Percentiles rank a stretch among this genome's conserved stretches.
phyloP scores from a whole-genome alignment of 1,284 basidiomycete genomes.

The Albatrellus sp. region DNA sequence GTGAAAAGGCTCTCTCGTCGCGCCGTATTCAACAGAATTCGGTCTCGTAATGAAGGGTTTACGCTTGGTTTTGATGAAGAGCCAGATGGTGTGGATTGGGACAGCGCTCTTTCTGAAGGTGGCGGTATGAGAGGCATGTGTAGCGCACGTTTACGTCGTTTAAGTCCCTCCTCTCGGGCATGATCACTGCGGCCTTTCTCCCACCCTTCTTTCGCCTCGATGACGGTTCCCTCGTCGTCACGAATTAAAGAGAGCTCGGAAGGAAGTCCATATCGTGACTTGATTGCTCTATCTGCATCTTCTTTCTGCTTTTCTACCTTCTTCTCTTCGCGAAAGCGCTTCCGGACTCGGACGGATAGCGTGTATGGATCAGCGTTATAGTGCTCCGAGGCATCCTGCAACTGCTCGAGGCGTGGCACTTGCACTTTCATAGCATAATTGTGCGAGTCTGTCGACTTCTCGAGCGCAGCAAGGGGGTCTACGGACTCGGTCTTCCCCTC shows the following conservation, averaged over 20 bases:
- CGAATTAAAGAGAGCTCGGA: slow-evolving; percentile 44
- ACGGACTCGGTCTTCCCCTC: slow-evolving; percentile 8
- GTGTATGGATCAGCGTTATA: slow-evolving; percentile 78
- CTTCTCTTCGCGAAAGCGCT: slow-evolving; percentile 79
- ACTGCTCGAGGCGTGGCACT: slow-evolving; percentile 64
- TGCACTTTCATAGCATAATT: slow-evolving; percentile 59
- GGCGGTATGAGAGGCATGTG: slow-evolving; percentile 20
- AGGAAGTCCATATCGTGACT: slow-evolving; percentile 63
- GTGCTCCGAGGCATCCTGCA: slow-evolving; percentile 63
- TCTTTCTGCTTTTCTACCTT: slow-evolving; percentile 58
- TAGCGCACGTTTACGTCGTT: slow-evolving; percentile 33
- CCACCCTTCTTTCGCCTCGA: slow-evolving; percentile 55
- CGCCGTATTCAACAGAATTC: slow-evolving; percentile 39
- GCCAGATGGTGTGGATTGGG: background rate
- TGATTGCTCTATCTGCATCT: slow-evolving; percentile 56
- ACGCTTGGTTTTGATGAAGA: background rate
- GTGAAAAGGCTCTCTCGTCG: slow-evolving; percentile 8
- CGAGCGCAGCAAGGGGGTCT: slow-evolving; percentile 81
- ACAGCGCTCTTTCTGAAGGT: slow-evolving; percentile 1
- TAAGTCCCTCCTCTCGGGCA: slow-evolving; percentile 27
- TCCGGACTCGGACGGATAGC: slow-evolving; percentile 63
- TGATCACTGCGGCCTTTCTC: slow-evolving; percentile 32
- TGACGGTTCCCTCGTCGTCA: slow-evolving; percentile 41
- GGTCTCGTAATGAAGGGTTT: slow-evolving; percentile 32
- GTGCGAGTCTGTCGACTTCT: slow-evolving; percentile 76